These are phyloP conservation scores for Fusarium keratoplasticum DNA, from an alignment of 2,329 filamentous ascomycete genomes.

Conservation along the genomic window DNA sequence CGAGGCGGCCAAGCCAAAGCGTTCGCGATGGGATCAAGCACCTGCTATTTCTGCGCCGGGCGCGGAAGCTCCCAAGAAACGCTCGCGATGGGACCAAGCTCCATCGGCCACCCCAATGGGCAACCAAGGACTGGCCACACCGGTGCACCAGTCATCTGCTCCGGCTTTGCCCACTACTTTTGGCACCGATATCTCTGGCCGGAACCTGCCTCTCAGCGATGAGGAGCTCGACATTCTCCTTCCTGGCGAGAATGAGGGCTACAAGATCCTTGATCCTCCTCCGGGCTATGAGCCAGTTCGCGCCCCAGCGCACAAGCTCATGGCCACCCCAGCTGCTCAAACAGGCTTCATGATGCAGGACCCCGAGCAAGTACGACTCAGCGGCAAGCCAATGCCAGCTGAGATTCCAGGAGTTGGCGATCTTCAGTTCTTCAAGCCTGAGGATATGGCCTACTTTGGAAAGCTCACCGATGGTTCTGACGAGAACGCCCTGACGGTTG, in stretches of 20 bases:
- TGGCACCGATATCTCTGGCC: conserved; percentile 82
- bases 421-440: conserved; percentile 96
- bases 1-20: conserved; percentile 73
- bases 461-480: conserved; percentile 96
- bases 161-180: conserved; percentile 70
- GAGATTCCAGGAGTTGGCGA: conserved; percentile 97
- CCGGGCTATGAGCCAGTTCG: conserved; percentile 90
- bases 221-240: conserved; percentile 95
- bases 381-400: conserved; percentile 91
- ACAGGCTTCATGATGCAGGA: conserved; percentile 98
- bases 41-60: conserved; percentile 67
- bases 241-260: conserved; percentile 88
- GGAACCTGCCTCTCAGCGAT: conserved; percentile 87
- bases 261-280: conserved; percentile 90
- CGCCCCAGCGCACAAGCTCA: conserved; percentile 79
- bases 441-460: conserved; percentile 99
- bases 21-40: conserved; percentile 90
- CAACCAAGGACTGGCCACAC: conserved; percentile 79
- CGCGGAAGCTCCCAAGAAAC: conserved; percentile 75
- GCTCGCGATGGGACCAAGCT: conserved; percentile 93
- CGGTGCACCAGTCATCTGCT: conserved; percentile 77
- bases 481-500: conserved; percentile 90
- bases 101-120: conserved; percentile 83
- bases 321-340: conserved; percentile 78
- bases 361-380: conserved; percentile 82